Evolutionary conservation across 306 rosid genomes (phyloP).

Genomic region (Casuarina equisetifolia): DNA sequence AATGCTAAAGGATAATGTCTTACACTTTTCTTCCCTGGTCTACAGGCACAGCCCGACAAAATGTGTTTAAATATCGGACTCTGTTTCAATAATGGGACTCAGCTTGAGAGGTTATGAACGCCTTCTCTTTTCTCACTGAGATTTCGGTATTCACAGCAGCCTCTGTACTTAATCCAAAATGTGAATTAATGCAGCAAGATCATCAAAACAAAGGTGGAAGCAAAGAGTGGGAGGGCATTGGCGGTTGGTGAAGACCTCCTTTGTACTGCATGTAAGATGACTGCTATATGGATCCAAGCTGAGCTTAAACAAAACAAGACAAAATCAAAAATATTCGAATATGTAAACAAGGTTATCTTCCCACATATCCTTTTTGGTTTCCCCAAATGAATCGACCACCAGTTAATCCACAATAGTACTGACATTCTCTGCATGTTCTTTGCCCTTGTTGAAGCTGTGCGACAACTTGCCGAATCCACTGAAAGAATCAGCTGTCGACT

Average conservation of each 20-base stretch:
- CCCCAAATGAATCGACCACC: neutral
- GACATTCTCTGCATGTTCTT: neutral
- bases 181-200: conserved; percentile 6
- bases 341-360: conserved; percentile 14
- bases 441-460: conserved; percentile 7
- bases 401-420: neutral
- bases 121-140: neutral
- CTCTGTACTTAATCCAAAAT: neutral
- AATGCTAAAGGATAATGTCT: neutral
- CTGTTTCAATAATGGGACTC: conserved; percentile 7
- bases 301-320: conserved; percentile 13
- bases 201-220: conserved; percentile 13
- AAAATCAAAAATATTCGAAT: conserved; percentile 15
- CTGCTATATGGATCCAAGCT: conserved; percentile 5
- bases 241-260: neutral
- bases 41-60: conserved; percentile 10
- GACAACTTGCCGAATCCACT: conserved; percentile 13
- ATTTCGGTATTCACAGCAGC: neutral
- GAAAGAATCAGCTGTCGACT: neutral
- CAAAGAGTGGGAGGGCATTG: neutral
- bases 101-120: neutral
- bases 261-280: conserved; percentile 17
- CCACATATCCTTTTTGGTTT: neutral
- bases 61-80: conserved; percentile 15
- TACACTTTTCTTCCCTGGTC: neutral